These are phyloP conservation scores for Penicillium glabrum DNA, from an alignment of 2,329 filamentous ascomycete species.

Conservation along the genomic window DNA sequence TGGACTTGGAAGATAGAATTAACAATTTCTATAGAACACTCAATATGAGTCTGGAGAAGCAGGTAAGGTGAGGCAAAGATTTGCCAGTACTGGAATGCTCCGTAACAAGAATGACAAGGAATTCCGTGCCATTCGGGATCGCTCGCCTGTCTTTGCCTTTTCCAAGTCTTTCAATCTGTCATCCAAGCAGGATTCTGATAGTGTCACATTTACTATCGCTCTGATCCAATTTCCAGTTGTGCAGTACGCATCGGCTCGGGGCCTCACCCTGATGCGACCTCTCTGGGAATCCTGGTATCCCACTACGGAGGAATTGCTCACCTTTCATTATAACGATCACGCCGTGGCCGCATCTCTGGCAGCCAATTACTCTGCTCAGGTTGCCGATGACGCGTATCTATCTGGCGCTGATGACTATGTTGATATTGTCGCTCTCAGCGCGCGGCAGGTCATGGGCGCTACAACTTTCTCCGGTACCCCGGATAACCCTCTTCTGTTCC, in stretches of 20 bases:
- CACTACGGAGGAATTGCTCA: conserved; percentile 62
- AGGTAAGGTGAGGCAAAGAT: conserved; percentile 63
- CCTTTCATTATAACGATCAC: conserved; percentile 77
- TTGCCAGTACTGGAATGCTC: conserved; percentile 66
- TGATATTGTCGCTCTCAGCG: conserved; percentile 74
- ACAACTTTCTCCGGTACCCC: conserved; percentile 72
- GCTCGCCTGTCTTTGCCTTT: conserved; percentile 82
- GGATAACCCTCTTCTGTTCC: conserved; percentile 70
- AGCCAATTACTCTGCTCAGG: conserved; percentile 69
- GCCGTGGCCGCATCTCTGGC: conserved; percentile 63
- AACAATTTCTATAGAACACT: conserved; percentile 46
- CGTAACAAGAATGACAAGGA: conserved; percentile 65
- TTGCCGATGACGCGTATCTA: conserved; percentile 68
- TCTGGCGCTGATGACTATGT: conserved; percentile 74
- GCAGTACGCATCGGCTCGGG: conserved; percentile 74
- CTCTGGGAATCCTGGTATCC: conserved; percentile 76
- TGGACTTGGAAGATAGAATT: conserved; percentile 2
- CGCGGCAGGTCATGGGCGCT: conserved; percentile 76
- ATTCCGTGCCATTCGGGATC: conserved; percentile 71
- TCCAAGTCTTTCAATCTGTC: conserved; percentile 62
- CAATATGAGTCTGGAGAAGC: conserved; percentile 72
- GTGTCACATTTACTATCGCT: conserved; percentile 71
- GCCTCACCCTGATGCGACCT: conserved; percentile 74
- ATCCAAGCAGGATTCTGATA: conserved; percentile 45
- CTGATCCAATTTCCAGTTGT: conserved; percentile 76